Percentiles rank a stretch among this genome's conserved stretches.
These are phyloP conservation scores for Amphibolis antarctica DNA, from an alignment of 106 monocot species.

Conservation along the genomic window DNA sequence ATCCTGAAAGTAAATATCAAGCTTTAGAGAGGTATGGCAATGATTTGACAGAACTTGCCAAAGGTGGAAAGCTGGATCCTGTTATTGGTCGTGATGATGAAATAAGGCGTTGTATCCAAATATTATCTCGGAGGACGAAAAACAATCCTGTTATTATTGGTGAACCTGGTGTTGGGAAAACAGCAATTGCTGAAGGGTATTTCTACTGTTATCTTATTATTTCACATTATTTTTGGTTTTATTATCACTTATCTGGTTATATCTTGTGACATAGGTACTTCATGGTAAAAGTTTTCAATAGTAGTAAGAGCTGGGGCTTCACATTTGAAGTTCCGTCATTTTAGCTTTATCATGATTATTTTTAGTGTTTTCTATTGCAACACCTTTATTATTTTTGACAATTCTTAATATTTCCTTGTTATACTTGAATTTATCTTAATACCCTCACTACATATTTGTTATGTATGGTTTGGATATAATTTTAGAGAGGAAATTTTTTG, in stretches of 20 bases:
- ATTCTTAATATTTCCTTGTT: too few species aligned
- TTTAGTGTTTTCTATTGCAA: too few species aligned
- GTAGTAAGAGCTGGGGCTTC: too few species aligned
- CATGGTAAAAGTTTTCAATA: too few species aligned
- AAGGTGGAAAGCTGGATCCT: conserved; percentile 82
- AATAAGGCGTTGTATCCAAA: conserved; percentile 83
- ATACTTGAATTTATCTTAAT: too few species aligned
- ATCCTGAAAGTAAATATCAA: conserved; percentile 93
- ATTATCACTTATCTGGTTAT: too few species aligned
- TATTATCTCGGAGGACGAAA: conserved; percentile 72
- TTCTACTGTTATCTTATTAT: not conserved
- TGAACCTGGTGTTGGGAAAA: conserved; percentile 94
- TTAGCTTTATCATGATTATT: not conserved
- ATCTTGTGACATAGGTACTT: too few species aligned
- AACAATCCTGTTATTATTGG: conserved; percentile 94
- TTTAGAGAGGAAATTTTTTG: too few species aligned
- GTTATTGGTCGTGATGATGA: conserved; percentile 97
- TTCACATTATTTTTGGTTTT: not conserved
- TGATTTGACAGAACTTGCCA: conserved; percentile 85
- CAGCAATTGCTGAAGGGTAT: conserved; percentile 89
- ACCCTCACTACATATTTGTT: too few species aligned
- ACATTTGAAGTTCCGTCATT: too few species aligned
- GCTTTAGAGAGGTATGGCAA: conserved; percentile 79
- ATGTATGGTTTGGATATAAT: too few species aligned
- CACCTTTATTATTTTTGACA: too few species aligned